Percentiles rank a stretch among this genome's conserved stretches.
Conservation (phyloP, 2,329 filamentous ascomycete genomes). For the Monascus ruber region DNA sequence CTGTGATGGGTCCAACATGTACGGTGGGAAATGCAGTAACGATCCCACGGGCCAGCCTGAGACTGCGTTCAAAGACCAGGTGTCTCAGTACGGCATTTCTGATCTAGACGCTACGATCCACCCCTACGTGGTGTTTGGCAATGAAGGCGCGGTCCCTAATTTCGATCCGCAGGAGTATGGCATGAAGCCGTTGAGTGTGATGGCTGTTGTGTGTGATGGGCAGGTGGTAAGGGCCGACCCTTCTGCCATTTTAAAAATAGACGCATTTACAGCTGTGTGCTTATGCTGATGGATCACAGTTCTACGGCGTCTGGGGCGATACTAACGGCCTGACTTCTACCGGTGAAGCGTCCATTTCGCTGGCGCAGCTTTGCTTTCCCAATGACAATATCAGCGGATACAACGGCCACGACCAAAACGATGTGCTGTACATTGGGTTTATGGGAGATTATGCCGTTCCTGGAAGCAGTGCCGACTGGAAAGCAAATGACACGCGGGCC, state of each 20-base stretch:
- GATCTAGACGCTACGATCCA: slow-evolving; percentile 44
- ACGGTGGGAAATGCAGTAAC: slow-evolving; percentile 36
- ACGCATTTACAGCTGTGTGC: neutral
- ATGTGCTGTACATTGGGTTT: slow-evolving; percentile 55
- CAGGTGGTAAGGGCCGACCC: slow-evolving; percentile 27
- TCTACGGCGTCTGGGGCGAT: slow-evolving; percentile 52
- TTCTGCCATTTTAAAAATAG: too few species aligned
- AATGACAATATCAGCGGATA: slow-evolving; percentile 41
- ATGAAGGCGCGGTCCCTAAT: slow-evolving; percentile 26
- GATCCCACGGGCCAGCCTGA: slow-evolving; percentile 29
- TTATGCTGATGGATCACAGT: slow-evolving; percentile 15
- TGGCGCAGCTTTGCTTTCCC: slow-evolving; percentile 49
- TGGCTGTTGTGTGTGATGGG: slow-evolving; percentile 44
- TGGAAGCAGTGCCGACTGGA: slow-evolving; percentile 46
- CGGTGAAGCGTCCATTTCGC: slow-evolving; percentile 47
- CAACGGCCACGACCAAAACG: slow-evolving; percentile 43
- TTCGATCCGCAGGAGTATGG: slow-evolving; percentile 34
- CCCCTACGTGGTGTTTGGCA: slow-evolving; percentile 45
- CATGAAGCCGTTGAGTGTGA: slow-evolving; percentile 42
- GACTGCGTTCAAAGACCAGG: slow-evolving; percentile 37
- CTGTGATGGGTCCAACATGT: slow-evolving; percentile 42
- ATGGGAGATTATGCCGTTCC: slow-evolving; percentile 46
- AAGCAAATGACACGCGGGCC: slow-evolving; percentile 22
- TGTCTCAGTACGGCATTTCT: slow-evolving; percentile 29
- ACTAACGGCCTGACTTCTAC: slow-evolving; percentile 47